Percentiles rank a stretch among this genome's conserved stretches.
phyloP scores from a whole-genome alignment of 306 rosid genomes.

The Trichosanthes cucumerina region DNA sequence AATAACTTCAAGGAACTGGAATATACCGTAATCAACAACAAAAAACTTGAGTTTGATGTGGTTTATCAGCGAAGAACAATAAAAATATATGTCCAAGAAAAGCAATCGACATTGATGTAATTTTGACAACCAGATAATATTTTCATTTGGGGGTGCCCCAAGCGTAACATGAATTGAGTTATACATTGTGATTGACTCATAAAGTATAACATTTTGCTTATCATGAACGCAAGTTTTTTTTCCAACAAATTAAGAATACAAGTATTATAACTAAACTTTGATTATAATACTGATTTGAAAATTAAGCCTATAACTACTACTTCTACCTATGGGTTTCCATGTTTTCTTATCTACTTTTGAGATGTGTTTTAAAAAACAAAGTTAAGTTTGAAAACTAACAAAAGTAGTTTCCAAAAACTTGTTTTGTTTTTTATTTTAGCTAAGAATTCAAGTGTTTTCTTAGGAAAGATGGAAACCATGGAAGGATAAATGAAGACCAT shows the following conservation, averaged over 20 bases:
- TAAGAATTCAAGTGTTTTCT: too few relatives aligned
- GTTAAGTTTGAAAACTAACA: too few relatives aligned
- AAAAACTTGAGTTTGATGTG: not conserved
- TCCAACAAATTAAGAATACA: not conserved
- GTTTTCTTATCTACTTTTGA: too few relatives aligned
- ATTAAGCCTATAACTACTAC: too few relatives aligned
- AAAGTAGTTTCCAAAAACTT: too few relatives aligned
- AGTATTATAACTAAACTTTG: not conserved
- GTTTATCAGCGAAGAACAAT: not conserved
- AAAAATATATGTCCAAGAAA: not conserved
- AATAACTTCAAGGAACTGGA: slow-evolving; percentile 84
- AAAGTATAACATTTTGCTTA: not conserved
- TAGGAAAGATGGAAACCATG: too few relatives aligned
- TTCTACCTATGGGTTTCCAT: too few relatives aligned
- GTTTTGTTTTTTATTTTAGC: too few relatives aligned
- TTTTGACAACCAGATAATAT: not conserved
- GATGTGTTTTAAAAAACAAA: too few relatives aligned
- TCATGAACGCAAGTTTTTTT: not conserved
- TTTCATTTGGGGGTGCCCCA: not conserved
- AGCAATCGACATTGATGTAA: not conserved
- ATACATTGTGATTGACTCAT: not conserved
- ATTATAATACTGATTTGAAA: not conserved
- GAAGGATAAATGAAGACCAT: too few relatives aligned
- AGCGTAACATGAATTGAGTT: not conserved
- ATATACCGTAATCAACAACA: not conserved